phyloP scores from a whole-genome alignment of 257 asterid species.

The Avicennia marina region DNA sequence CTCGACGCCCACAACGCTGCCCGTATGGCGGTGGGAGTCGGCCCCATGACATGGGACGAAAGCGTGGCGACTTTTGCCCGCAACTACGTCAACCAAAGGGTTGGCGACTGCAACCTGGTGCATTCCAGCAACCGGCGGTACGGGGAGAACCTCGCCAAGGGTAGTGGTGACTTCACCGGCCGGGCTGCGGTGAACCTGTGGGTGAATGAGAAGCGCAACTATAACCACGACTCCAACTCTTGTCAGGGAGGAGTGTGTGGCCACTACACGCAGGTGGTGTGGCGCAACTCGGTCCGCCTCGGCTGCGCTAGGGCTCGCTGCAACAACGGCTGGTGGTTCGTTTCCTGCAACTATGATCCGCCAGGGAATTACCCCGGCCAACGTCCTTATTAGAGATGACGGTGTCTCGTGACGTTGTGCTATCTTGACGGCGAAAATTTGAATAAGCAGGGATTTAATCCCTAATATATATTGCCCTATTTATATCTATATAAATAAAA shows the following conservation, averaged over 20 bases:
- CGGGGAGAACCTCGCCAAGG: conserved; percentile 44
- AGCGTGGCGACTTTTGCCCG: conserved; percentile 36
- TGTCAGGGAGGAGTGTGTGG: conserved; percentile 26
- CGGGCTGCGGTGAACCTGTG: conserved; percentile 28
- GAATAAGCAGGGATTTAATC: too few species aligned
- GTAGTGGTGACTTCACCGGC: conserved; percentile 24
- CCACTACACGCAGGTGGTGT: conserved; percentile 54
- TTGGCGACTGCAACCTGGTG: conserved; percentile 33
- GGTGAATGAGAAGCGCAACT: conserved; percentile 30
- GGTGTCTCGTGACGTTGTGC: too few species aligned
- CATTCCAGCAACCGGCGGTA: conserved; percentile 33
- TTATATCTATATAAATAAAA: too few species aligned
- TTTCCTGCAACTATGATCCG: conserved; percentile 45
- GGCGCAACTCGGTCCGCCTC: conserved; percentile 32
- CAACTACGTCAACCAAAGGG: conserved; percentile 30
- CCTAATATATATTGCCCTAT: too few species aligned
- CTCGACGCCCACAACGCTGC: conserved; percentile 40
- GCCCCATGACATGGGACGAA: conserved; percentile 39
- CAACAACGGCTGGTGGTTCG: conserved; percentile 26
- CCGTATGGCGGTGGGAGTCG: conserved; percentile 32
- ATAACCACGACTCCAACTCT: conserved; percentile 23
- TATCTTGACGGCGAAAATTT: too few species aligned
- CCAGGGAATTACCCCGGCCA: conserved; percentile 32
- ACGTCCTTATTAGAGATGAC: conserved; percentile 31
- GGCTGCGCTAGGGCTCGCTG: conserved; percentile 39